Base-by-base conservation (phyloP, 352 stramenopile genomes). In the Phytophthora capsici region DNA sequence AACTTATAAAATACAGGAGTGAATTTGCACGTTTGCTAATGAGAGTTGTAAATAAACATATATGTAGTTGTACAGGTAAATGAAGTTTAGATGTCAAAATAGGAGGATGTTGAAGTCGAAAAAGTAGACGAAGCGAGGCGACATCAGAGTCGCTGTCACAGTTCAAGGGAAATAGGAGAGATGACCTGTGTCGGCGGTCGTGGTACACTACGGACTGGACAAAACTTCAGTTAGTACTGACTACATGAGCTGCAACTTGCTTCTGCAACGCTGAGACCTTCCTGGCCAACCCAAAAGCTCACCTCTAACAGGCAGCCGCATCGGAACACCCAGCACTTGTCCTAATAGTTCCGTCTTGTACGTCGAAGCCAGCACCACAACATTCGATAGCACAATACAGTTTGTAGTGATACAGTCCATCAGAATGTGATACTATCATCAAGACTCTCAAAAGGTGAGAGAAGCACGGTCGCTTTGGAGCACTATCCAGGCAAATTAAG, bases 81-180 rank as follows among this genome's bases (percentile, higher is more conserved):
- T 12, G 1, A 1, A 4, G 9, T 26, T 22, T 51, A 0, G 2
- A 23, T 22, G 13, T 36, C 4, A 14, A n/a, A 19, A 48, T 19
- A 43, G 30, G 38, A 20, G 22, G 38, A 75, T 36, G 61, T 75
- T 76, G 68, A 76, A 76, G 68, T 69, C 30, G 44, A 51, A 57
- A 34, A 53, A 32, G 59, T 66, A 51, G 53, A 62, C 64, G 36
- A 66, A 54, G 55, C 58, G 46, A 56, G 63, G 63, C 63, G 65
- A 73, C 52, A 30, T 62, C 37, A 19, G 12, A 52, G 3, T 16
- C 16, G 3, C n/a, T 10, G 7, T 12, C 14, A 43, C 6, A 17
- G 5, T 0, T 37, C 2, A 2, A 3, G 1, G 8, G 8, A 41
- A 10, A 9, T 2, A 41, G 56, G 59, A 65, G 59, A n/a, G 40